Evolutionary conservation across 495 filamentous ascomycete species (phyloP).

Genomic region (Penicillium silybi): DNA sequence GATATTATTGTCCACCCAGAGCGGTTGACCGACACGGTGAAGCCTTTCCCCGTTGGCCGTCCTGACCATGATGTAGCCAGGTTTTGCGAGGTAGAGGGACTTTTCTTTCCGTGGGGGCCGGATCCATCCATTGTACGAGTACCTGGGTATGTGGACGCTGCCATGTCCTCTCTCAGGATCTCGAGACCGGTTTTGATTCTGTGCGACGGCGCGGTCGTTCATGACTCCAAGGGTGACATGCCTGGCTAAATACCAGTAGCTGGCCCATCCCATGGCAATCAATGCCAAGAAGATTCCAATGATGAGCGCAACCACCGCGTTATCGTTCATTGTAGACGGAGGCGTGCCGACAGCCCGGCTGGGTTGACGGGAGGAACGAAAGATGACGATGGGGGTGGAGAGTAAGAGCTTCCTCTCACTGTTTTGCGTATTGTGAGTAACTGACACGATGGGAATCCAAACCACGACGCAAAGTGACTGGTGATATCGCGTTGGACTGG

Average conservation of each 20-base stretch:
- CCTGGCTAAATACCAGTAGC: conserved; percentile 5
- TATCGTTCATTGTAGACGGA: conserved; percentile 6
- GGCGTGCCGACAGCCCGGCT: neutral
- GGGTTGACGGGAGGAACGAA: neutral
- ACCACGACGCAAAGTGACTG: neutral
- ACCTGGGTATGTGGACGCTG: neutral
- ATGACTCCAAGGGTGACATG: neutral
- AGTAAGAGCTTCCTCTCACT: neutral
- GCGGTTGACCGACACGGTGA: neutral
- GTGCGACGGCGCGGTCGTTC: neutral
- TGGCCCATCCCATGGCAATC: neutral
- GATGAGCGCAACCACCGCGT: conserved; percentile 6
- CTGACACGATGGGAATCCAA: neutral
- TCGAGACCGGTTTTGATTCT: too few species aligned
- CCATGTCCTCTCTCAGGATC: neutral
- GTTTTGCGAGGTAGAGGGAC: neutral
- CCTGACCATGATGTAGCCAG: neutral
- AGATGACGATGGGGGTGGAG: neutral
- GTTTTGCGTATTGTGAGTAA: neutral
- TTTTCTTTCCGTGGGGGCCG: neutral
- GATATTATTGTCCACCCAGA: neutral
- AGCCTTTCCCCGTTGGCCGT: neutral
- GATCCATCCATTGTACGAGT: neutral
- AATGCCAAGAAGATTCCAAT: neutral
- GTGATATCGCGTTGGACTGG: neutral